A percentile compares a stretch with the other conserved stretches of the same genome.
Evolutionary conservation across 352 stramenopile species (phyloP).

Genomic region (Phytopythium litorale): DNA sequence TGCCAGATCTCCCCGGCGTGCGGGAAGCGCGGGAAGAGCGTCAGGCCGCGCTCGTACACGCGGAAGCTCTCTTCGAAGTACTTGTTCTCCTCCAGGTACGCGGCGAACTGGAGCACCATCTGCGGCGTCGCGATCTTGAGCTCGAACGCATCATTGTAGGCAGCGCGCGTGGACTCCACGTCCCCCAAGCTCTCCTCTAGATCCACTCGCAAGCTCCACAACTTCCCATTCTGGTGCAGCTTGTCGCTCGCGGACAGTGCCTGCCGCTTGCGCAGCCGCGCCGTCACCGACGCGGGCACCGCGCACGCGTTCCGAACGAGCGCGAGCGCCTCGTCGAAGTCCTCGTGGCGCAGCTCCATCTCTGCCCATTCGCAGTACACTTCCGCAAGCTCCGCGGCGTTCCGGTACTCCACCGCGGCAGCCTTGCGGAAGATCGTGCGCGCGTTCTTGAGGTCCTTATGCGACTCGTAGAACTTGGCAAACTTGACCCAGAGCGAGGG

Average conservation of each 20-base stretch:
- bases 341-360: conserved; percentile 94
- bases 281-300: conserved; percentile 38
- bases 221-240: conserved; percentile 88
- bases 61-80: conserved; percentile 97
- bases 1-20: conserved; percentile 95
- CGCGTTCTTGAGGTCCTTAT: conserved; percentile 91
- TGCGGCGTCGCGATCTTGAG: conserved; percentile 95
- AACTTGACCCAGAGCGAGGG: conserved; percentile 93
- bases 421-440: conserved; percentile 92
- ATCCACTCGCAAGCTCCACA: conserved; percentile 98
- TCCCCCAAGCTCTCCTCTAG: conserved; percentile 98
- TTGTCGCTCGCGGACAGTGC: conserved; percentile 59
- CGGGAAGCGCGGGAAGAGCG: conserved; percentile 91
- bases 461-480: conserved; percentile 93
- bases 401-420: conserved; percentile 66
- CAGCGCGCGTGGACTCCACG: conserved; percentile 91
- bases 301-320: conserved; percentile 83
- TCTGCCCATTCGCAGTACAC: conserved; percentile 96
- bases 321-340: conserved; percentile 93
- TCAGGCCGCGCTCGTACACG: conserved; percentile 89
- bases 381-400: conserved; percentile 91
- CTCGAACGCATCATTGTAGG: conserved; percentile 95
- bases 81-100: conserved; percentile 95
- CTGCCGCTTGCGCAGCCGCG: conserved; percentile 52
- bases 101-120: conserved; percentile 97